Base-by-base conservation (phyloP, 2,329 filamentous ascomycete species). In the Ophiostoma sp. region DNA sequence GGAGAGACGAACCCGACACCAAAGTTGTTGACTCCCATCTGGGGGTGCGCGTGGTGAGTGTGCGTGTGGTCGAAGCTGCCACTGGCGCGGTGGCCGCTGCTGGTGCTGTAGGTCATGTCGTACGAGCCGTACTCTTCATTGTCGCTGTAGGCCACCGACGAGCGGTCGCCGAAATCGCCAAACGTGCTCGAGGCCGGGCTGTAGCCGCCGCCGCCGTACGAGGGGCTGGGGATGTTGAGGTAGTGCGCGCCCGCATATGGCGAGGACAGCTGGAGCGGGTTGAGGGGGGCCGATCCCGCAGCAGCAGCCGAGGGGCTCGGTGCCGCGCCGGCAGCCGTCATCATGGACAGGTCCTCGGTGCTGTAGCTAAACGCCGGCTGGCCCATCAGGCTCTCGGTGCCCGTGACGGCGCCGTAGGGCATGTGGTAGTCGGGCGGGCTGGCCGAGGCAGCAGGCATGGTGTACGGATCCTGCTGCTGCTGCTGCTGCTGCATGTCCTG, bases 341-440 rank as follows among this genome's bases (percentile, higher is more conserved):
- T 80, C 75, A 86, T 80, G 36, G 86, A 85, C 76, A 89, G 80
- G 73, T 87, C 85, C 76, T 89, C 87, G 69, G 85, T 83, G 77
- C 87, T 89, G 81, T 88, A 89, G 79, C 83, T 88, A 78, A 89
- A 89, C 33, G 84, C 81, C 20, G 85, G 83, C 74, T 85, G 87
- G 64, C 80, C 75, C 17, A 70, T 20, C 15, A 72, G 65, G n/a
- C 57, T 39, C n/a, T 69, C 68, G 65, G 27, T 13, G 27, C 52
- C 52, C 1, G 52, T 27, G 6, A 57, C 52, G 11, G 27, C 27
- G 52, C 83, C 81, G 71, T 87, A 89, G 0, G 84, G 81, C 75
- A 84, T 73, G 33, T 71, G 67, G 74, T 85, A 87, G 44, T 76
- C 76, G 27, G 82, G 77, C 8, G 72, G 62, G 62, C 62, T 65